A percentile compares a stretch with the other conserved stretches of the same genome.
phyloP scores from a whole-genome alignment of 495 filamentous ascomycete genomes.

The Penicillium mononematosum region DNA sequence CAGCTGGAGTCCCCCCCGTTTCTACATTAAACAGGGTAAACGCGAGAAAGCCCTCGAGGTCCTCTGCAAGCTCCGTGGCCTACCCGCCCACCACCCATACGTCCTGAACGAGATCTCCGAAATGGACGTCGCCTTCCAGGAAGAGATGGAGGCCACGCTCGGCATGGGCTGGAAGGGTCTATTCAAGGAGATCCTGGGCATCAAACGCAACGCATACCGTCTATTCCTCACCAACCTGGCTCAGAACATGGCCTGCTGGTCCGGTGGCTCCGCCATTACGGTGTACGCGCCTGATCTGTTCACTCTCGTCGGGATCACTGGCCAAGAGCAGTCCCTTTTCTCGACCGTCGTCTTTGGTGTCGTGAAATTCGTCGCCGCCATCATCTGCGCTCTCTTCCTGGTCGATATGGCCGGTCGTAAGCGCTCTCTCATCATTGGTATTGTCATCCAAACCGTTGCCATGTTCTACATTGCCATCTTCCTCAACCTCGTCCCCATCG shows the following conservation, averaged over 20 bases:
- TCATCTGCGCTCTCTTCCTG: conserved; percentile 46
- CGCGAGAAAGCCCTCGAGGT: conserved; percentile 1
- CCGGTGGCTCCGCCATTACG: conserved; percentile 57
- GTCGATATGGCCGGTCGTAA: conserved; percentile 20
- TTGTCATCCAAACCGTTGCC: conserved; percentile 15
- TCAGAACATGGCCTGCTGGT: conserved; percentile 58
- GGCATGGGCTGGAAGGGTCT: conserved; percentile 9
- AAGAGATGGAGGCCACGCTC: conserved; percentile 51
- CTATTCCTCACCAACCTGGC: conserved; percentile 49
- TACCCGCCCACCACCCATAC: conserved; percentile 6
- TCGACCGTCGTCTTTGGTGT: conserved; percentile 60
- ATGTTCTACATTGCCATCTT: conserved; percentile 21
- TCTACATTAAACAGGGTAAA: conserved; percentile 7
- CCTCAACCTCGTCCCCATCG: conserved; percentile 22
- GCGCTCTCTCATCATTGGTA: conserved; percentile 16
- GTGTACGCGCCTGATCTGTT: conserved; percentile 35
- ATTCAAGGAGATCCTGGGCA: conserved; percentile 7
- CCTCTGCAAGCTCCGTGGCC: conserved; percentile 8
- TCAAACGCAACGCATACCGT: conserved; percentile 38
- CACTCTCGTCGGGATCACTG: conserved; percentile 51
- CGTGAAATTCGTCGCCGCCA: conserved; percentile 55
- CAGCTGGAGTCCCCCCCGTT: conserved; percentile 7
- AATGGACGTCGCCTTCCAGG: conserved; percentile 60
- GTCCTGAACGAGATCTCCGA: conserved; percentile 3
- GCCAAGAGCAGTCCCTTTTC: conserved; percentile 53